Conservation (phyloP, 1,284 basidiomycete genomes). For the Malassezia vespertilionis region DNA sequence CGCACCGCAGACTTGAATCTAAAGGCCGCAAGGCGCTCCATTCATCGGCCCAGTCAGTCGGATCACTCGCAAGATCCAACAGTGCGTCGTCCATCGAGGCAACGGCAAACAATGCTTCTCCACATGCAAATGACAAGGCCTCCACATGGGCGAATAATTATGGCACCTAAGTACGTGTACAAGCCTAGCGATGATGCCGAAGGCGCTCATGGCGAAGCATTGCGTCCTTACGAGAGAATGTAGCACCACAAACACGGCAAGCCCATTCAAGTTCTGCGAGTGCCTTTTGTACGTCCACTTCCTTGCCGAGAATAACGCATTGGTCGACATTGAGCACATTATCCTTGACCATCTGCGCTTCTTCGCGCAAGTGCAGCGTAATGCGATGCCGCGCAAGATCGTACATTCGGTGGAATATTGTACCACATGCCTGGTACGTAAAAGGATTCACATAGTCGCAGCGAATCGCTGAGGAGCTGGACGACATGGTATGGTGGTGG, state of each 20-base stretch:
- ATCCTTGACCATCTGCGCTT: constrained; percentile 34
- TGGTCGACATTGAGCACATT: constrained; percentile 32
- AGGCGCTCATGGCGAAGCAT: constrained; percentile 39
- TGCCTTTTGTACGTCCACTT: constrained; percentile 43
- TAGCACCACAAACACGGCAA: constrained; percentile 35
- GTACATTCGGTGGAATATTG: constrained; percentile 44
- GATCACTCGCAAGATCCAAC: constrained; percentile 33
- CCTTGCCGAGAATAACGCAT: constrained; percentile 43
- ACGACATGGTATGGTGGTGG: neutral
- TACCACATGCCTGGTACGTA: constrained; percentile 33
- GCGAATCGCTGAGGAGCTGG: constrained; percentile 17
- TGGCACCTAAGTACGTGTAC: neutral
- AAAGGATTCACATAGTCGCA: constrained; percentile 44
- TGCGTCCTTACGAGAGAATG: constrained; percentile 36
- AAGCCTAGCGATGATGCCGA: constrained; percentile 18
- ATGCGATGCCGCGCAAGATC: constrained; percentile 44
- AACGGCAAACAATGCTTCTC: neutral
- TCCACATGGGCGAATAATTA: neutral
- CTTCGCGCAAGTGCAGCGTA: constrained; percentile 43
- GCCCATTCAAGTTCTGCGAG: constrained; percentile 42
- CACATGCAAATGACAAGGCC: neutral
- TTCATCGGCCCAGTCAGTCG: constrained; percentile 35
- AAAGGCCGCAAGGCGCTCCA: constrained; percentile 26
- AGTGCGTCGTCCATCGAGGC: constrained; percentile 15
- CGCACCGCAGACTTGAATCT: constrained; percentile 34